Base-by-base conservation (phyloP, 2,329 filamentous ascomycete genomes). In the Penicillium sp. region DNA sequence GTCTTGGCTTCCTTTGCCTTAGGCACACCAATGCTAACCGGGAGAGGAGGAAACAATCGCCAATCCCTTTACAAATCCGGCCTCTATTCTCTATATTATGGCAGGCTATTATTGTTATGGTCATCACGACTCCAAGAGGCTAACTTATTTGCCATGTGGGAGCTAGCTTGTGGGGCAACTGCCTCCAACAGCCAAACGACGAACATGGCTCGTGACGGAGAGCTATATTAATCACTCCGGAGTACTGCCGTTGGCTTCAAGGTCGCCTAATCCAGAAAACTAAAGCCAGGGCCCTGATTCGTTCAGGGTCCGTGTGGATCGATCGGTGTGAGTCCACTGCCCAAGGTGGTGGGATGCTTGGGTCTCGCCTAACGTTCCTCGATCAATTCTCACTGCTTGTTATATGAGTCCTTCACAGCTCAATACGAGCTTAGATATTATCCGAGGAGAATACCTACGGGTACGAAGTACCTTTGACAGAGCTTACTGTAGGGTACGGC, bases 91-190 rank as follows among this genome's bases (percentile, higher is more conserved):
- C 30, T 35, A 5, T 29, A 15, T 26, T 19, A 2, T 38, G 35
- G 35, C 9, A 38, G 35, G 21, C 21, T 21, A 29, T 29, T 45
- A 44, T 19, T 47, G 50, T 31, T 9, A 52, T 47, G 8, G 45
- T 15, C 30, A 56, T 30, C 48, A 55, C 48, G 58, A 48, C 23
- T 56, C 56, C 57, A 52, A 41, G 8, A 50, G 48, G 55, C 61
- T 58, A 52, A 38, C 7, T 49, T 26, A 60, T 44, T 50, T 60
- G 60, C 66, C 66, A 68, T 68, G 63, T 68, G 66, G 66, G 57
- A 58, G 55, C 21, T 58, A 52, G 54, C 58, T 48, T 58, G 66
- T 68, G 66, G 66, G 66, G 62, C 63, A 44, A 26, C 41, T 58
- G 44, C 53, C 46, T 58, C 56, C 58, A 45, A 61, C 51, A 58